phyloP scores from a whole-genome alignment of 2,329 filamentous ascomycete genomes.

The Tolypocladium guangdongense region DNA sequence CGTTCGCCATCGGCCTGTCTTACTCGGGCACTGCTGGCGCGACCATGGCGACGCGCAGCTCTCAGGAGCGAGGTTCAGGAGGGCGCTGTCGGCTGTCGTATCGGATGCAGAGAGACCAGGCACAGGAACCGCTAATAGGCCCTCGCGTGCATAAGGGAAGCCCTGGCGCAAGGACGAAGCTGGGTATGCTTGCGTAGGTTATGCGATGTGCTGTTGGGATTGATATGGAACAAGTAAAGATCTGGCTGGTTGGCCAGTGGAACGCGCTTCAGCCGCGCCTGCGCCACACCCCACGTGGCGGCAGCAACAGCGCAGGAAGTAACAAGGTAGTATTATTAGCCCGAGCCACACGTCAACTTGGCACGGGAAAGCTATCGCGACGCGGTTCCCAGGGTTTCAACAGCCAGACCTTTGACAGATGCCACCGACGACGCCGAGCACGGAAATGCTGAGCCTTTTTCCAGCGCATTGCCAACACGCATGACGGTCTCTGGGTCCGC shows the following conservation, averaged over 20 bases:
- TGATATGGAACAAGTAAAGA: background rate
- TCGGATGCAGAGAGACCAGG: background rate
- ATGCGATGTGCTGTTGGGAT: background rate
- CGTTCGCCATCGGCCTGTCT: slow-evolving; percentile 14
- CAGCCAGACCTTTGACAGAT: background rate
- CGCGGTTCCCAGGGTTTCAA: background rate
- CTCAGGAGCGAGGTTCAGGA: background rate
- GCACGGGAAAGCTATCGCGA: background rate
- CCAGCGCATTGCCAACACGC: background rate
- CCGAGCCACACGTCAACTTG: background rate
- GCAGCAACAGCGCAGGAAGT: background rate
- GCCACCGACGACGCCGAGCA: background rate
- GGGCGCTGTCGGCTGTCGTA: background rate
- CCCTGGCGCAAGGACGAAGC: background rate
- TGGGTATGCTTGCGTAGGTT: background rate
- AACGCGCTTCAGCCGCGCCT: background rate
- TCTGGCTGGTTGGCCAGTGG: background rate
- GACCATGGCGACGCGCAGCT: slow-evolving; percentile 44
- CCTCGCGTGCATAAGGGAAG: background rate
- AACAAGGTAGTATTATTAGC: background rate
- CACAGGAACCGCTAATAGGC: background rate
- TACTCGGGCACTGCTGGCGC: slow-evolving; percentile 69
- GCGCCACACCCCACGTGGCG: background rate
- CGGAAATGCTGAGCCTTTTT: background rate
- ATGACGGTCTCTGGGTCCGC: background rate